A percentile compares a stretch with the other conserved stretches of the same genome.
Conservation (phyloP, 352 stramenopile species). For the Globisporangium uncinulatum region DNA sequence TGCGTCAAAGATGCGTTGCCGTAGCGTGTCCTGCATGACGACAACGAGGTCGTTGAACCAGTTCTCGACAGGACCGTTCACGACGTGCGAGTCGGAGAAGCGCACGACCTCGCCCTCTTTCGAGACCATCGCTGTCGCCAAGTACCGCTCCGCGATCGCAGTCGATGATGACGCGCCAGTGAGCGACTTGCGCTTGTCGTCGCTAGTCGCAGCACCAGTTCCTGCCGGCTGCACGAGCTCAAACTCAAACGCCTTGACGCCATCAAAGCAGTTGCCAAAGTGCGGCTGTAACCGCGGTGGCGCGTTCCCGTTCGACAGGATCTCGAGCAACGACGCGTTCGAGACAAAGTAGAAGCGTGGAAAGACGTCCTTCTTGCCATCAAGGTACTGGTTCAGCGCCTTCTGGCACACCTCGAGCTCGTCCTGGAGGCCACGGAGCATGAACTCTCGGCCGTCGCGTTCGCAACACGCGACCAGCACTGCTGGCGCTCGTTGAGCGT, state of each 20-base stretch:
- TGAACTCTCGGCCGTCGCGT: constrained; percentile 68
- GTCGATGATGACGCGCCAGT: constrained; percentile 9
- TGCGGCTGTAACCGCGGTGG: constrained; percentile 85
- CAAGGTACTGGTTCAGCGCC: constrained; percentile 94
- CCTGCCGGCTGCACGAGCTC: constrained; percentile 17
- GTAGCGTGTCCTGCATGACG: constrained; percentile 90
- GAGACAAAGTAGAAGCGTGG: constrained; percentile 97
- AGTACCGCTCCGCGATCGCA: constrained; percentile 39
- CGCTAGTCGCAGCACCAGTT: background rate
- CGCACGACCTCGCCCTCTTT: constrained; percentile 93
- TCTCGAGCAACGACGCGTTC: constrained; percentile 92
- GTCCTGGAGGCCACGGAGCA: constrained; percentile 76
- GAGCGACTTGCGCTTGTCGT: background rate
- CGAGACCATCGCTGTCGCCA: constrained; percentile 91
- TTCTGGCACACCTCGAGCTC: constrained; percentile 95
- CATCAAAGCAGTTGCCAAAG: constrained; percentile 90
- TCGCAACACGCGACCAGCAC: constrained; percentile 71
- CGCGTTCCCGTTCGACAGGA: constrained; percentile 91
- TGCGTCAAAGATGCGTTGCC: constrained; percentile 82
- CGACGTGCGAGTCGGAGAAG: constrained; percentile 70
- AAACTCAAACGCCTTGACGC: constrained; percentile 81
- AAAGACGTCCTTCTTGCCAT: constrained; percentile 96
- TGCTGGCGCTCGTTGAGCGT: constrained; percentile 58
- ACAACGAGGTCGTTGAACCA: constrained; percentile 95
- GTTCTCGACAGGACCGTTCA: constrained; percentile 86